Evolutionary conservation across 2,329 filamentous ascomycete species (phyloP), one percentile per base, ranked within the genome.

Genomic region (Fusarium chuoi): DNA sequence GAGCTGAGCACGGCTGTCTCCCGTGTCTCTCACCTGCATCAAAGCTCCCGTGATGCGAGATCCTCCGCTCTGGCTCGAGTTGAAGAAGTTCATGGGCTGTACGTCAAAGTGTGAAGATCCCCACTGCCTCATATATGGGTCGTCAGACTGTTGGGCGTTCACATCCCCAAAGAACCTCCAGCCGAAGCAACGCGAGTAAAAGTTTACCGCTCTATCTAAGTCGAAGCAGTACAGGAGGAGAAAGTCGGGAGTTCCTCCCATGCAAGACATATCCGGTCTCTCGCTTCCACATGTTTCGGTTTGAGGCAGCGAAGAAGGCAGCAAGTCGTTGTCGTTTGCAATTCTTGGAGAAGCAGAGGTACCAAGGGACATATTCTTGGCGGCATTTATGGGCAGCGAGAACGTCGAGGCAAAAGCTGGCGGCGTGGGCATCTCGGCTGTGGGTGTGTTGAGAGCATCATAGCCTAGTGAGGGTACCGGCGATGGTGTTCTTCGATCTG

Each of bases 51-150:
- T 72, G 38, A 74, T 74, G 35, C 65, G 56, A 18, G 69, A 63
- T 18, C 48, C 63, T 28, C 55, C 46, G 35, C 55, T 45, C 18
- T 62, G 63, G 52, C 52, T 72, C 24, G 71, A 72, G 41, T 71
- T 71, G 68, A 78, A 78, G 57, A 78, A 78, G 59, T 75, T 76
- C 76, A 78, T 78, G 49, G 71, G 58, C 20, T 74, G 72, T 36
- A 62, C 62, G 33, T 78, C 76, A 41, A 71, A 77, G 36, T 69
- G 73, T 12, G 76, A 78, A 11, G 73, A 75, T 36, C 76, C 76
- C 71, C 70, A 76, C 38, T 45, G 71, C 30, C 68, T 71, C 66
- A 69, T 76, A n/a, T 68, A 46, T 7, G 38, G 41, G 41, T 73
- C 66, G 36, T 68, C 62, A 3, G 30, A 58, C 48, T 69, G 48